phyloP scores from a whole-genome alignment of 805 yeast genomes.

The Brettanomyces custersianus region DNA sequence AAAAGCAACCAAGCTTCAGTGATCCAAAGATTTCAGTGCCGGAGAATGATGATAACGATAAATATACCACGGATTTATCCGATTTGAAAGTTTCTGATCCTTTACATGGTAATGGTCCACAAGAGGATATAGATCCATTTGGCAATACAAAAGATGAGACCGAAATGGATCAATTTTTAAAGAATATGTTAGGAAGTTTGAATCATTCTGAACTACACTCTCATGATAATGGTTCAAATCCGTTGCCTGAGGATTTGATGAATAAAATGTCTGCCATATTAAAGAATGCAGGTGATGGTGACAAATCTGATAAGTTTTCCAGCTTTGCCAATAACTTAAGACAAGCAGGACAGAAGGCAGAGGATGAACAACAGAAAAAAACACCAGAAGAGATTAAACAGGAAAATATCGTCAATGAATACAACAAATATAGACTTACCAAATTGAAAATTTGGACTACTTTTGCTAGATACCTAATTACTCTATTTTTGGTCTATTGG shows the following conservation, averaged over 20 bases:
- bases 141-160: constrained; percentile 4
- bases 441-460: constrained; percentile 2
- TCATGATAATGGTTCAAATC: background rate
- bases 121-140: constrained; percentile 4
- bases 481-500: constrained; percentile 4
- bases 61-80: background rate
- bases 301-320: background rate
- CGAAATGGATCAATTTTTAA: constrained; percentile 10
- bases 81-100: constrained; percentile 4
- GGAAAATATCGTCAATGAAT: background rate
- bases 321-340: background rate
- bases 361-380: background rate
- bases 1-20: constrained; percentile 4
- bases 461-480: constrained; percentile 6
- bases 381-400: background rate
- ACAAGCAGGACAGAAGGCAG: background rate
- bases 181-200: constrained; percentile 5
- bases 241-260: constrained; percentile 20
- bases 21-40: background rate
- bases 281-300: constrained; percentile 5
- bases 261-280: constrained; percentile 20
- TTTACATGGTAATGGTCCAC: constrained; percentile 6
- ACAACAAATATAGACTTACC: constrained; percentile 1
- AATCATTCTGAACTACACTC: constrained; percentile 1
- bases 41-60: background rate